phyloP scores from a whole-genome alignment of 192 early-diverging fungal species.

The Backusella australiensis region DNA sequence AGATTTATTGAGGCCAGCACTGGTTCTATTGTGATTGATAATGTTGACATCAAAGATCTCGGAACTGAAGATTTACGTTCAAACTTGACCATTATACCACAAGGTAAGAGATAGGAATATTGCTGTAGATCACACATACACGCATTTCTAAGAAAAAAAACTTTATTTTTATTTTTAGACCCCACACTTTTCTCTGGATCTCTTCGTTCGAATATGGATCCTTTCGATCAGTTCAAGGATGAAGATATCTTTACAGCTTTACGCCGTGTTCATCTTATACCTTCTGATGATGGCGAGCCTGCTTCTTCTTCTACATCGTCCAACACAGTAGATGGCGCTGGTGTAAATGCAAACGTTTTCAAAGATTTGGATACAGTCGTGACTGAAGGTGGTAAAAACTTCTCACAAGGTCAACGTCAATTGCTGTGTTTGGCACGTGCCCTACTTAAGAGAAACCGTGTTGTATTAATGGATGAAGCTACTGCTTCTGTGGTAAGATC shows the following conservation, averaged over 20 bases:
- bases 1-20: constrained; percentile 70
- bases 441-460: constrained; percentile 63
- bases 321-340: constrained; percentile 7
- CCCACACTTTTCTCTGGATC: constrained; percentile 70
- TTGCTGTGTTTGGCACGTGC: constrained; percentile 82
- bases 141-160: constrained; percentile 5
- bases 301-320: neutral
- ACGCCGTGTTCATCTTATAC: constrained; percentile 65
- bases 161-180: constrained; percentile 77
- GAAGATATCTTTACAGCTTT: constrained; percentile 74
- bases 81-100: constrained; percentile 85
- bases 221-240: constrained; percentile 66
- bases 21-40: constrained; percentile 77
- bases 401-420: constrained; percentile 84
- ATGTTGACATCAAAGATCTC: constrained; percentile 69
- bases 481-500: constrained; percentile 48
- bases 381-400: constrained; percentile 60
- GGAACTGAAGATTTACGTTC: constrained; percentile 76
- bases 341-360: constrained; percentile 43
- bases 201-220: constrained; percentile 81
- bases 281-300: constrained; percentile 23
- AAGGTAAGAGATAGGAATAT: constrained; percentile 39
- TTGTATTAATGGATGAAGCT: constrained; percentile 75
- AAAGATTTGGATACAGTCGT: constrained; percentile 46
- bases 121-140: neutral